Evolutionary conservation across 164 flowering plant species (phyloP).

Genomic region (Annona squamosa): DNA sequence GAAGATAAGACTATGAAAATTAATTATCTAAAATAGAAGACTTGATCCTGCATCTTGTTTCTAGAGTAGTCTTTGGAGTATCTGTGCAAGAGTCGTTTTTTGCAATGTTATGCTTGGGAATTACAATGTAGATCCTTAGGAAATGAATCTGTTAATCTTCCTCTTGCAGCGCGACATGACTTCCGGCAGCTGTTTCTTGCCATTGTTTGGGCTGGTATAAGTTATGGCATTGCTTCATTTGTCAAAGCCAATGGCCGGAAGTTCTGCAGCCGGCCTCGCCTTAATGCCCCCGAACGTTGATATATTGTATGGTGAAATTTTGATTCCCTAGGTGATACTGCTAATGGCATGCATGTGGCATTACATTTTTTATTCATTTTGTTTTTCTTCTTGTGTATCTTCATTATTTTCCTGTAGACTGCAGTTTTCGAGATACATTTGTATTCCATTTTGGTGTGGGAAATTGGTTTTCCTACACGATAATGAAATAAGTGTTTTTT

Average conservation of each 20-base stretch:
- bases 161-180: conserved; percentile 45
- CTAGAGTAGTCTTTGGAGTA: too few relatives aligned
- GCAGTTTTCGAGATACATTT: background rate
- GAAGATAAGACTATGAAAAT: too few relatives aligned
- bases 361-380: background rate
- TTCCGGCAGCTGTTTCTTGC: conserved; percentile 58
- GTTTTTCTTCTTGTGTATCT: background rate
- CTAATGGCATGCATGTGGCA: background rate
- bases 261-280: conserved; percentile 93
- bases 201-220: conserved; percentile 59
- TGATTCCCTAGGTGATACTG: background rate
- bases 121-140: background rate
- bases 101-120: too few relatives aligned
- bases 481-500: background rate
- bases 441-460: background rate
- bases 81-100: too few relatives aligned
- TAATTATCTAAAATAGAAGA: too few relatives aligned
- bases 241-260: conserved; percentile 71
- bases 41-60: too few relatives aligned
- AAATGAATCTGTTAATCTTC: background rate
- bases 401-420: background rate
- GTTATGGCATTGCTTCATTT: conserved; percentile 48
- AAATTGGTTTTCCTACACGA: background rate
- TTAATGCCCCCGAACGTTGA: conserved; percentile 53
- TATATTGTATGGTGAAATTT: background rate